Percentiles rank a stretch among this genome's conserved stretches.
phyloP scores from a whole-genome alignment of 2,329 filamentous ascomycete species.

The Colletotrichum sp. region DNA sequence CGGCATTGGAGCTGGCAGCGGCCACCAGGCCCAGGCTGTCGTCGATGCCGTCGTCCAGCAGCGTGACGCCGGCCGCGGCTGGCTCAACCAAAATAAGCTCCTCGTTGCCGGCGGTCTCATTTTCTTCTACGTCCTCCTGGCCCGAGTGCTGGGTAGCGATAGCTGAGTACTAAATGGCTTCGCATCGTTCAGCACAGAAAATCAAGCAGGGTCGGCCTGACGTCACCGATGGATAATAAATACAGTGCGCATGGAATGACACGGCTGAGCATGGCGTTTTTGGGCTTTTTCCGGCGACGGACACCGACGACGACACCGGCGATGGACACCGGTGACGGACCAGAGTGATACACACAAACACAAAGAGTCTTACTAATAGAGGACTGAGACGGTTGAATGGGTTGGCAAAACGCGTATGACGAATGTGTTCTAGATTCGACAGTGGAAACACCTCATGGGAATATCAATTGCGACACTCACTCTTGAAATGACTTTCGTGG shows the following conservation, averaged over 20 bases:
- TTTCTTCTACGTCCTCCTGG: slow-evolving; percentile 83
- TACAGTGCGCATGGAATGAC: slow-evolving; percentile 8
- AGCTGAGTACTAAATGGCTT: not conserved
- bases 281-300: slow-evolving; percentile 11
- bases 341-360: slow-evolving; percentile 5
- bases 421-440: slow-evolving; percentile 10
- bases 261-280: slow-evolving; percentile 22
- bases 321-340: not conserved
- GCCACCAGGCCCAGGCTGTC: slow-evolving; percentile 70
- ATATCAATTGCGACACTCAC: not conserved
- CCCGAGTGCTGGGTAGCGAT: slow-evolving; percentile 69
- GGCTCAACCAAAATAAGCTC: slow-evolving; percentile 81
- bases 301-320: not conserved
- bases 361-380: slow-evolving; percentile 14
- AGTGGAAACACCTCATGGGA: not conserved
- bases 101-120: slow-evolving; percentile 72
- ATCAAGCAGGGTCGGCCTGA: not conserved
- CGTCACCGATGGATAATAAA: not conserved
- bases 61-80: slow-evolving; percentile 82
- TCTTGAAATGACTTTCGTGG: not conserved
- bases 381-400: slow-evolving; percentile 5
- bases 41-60: slow-evolving; percentile 79
- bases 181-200: not conserved
- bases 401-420: slow-evolving; percentile 5
- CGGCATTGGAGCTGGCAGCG: slow-evolving; percentile 64